phyloP scores from a whole-genome alignment of 2,329 filamentous ascomycete genomes.

The Venturia carpophila region DNA sequence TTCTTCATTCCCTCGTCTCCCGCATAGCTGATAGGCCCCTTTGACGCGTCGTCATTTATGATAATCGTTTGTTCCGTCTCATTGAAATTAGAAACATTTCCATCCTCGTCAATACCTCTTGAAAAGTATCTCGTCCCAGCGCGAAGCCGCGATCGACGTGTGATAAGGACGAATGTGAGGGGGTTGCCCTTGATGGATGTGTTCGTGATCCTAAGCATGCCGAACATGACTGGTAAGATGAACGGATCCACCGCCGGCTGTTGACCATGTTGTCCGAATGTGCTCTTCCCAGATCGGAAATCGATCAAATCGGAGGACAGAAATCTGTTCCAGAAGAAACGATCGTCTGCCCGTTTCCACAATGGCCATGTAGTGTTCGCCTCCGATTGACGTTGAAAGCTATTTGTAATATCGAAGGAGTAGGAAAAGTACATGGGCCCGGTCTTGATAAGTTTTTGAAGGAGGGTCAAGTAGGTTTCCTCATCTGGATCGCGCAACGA shows the following conservation, averaged over 20 bases:
- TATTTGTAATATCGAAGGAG: conserved; percentile 92
- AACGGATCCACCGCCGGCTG: conserved; percentile 80
- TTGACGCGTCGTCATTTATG: conserved; percentile 68
- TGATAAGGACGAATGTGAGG: conserved; percentile 80
- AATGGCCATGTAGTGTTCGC: conserved; percentile 63
- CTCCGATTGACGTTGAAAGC: conserved; percentile 86
- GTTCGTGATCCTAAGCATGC: conserved; percentile 84
- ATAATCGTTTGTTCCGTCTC: conserved; percentile 93
- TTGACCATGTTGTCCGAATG: conserved; percentile 41
- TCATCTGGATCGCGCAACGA: conserved; percentile 88
- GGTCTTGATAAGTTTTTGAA: conserved; percentile 72
- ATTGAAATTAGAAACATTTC: conserved; percentile 97
- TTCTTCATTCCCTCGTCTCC: conserved; percentile 69
- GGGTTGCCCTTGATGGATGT: conserved; percentile 79
- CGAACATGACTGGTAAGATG: conserved; percentile 91
- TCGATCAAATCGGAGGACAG: conserved; percentile 86
- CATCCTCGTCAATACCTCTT: conserved; percentile 83
- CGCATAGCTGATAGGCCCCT: conserved; percentile 70
- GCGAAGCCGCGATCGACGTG: conserved; percentile 76
- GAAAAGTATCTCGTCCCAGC: conserved; percentile 94
- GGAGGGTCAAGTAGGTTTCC: conserved; percentile 76
- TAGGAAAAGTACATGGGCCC: conserved; percentile 98
- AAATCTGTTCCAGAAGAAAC: conserved; percentile 98
- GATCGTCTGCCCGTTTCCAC: conserved; percentile 89
- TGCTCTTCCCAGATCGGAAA: conserved; percentile 56